Conservation (phyloP, 768 basidiomycete species). For the Suillus paluster region DNA sequence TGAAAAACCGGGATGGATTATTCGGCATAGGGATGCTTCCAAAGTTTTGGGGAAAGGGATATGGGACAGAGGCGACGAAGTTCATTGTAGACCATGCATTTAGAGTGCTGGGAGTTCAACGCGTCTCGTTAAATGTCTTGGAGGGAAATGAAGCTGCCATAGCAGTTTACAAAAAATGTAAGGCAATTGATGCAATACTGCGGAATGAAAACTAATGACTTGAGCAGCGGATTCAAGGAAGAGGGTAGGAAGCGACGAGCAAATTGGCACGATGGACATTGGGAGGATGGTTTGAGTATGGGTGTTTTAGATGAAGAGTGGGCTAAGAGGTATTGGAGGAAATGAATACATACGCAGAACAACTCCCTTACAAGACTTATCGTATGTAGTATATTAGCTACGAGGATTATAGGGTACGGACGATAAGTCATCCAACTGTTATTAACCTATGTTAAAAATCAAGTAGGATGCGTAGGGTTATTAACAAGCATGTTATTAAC, state of each 20-base stretch:
- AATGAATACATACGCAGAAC: not conserved
- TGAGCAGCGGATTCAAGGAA: constrained; percentile 35
- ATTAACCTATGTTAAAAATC: too few species aligned
- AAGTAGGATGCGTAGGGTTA: too few species aligned
- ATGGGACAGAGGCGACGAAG: constrained; percentile 21
- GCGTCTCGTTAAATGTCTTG: constrained; percentile 31
- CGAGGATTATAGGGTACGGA: too few species aligned
- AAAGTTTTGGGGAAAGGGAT: constrained; percentile 30
- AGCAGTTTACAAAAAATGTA: constrained; percentile 34
- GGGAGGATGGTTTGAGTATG: constrained; percentile 39
- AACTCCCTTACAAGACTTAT: too few species aligned
- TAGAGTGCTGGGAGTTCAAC: constrained; percentile 29
- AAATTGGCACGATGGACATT: constrained; percentile 36
- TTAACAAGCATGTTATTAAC: too few species aligned
- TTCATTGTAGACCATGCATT: constrained; percentile 28
- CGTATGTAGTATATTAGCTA: too few species aligned
- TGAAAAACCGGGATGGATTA: constrained; percentile 30
- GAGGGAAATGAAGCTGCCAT: constrained; percentile 24
- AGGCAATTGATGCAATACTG: constrained; percentile 11
- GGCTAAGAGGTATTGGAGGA: constrained; percentile 11
- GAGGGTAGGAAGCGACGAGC: constrained; percentile 37
- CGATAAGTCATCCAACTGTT: too few species aligned
- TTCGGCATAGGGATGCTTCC: constrained; percentile 30
- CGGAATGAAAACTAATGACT: not conserved
- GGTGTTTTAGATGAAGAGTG: constrained; percentile 40